Evolutionary conservation across 345 rosid genomes (phyloP).

Genomic region (Citrus sp.): DNA sequence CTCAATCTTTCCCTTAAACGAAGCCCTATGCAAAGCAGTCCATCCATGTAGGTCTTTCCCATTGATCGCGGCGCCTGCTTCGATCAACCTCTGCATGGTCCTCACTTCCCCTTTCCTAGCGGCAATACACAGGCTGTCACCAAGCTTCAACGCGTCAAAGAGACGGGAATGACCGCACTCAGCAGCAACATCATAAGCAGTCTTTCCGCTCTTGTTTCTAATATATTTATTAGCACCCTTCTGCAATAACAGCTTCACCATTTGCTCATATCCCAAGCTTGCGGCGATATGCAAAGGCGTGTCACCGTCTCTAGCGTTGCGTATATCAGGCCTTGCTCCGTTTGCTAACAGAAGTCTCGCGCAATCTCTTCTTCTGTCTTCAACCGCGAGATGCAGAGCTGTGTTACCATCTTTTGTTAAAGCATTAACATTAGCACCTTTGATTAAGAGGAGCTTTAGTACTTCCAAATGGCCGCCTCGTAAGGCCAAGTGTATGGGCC

Average conservation of each 20-base stretch:
- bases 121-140: constrained; percentile 45
- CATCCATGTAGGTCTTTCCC: constrained; percentile 61
- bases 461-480: constrained; percentile 44
- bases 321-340: constrained; percentile 35
- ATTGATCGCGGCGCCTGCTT: constrained; percentile 48
- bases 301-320: constrained; percentile 36
- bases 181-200: constrained; percentile 48
- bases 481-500: constrained; percentile 53
- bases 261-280: constrained; percentile 43
- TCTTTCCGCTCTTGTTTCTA: constrained; percentile 41
- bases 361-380: constrained; percentile 43
- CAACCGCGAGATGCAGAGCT: constrained; percentile 51
- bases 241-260: constrained; percentile 45
- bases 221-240: constrained; percentile 52
- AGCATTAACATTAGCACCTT: constrained; percentile 42
- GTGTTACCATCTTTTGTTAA: constrained; percentile 48
- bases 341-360: constrained; percentile 39
- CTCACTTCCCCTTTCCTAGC: constrained; percentile 54
- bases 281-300: constrained; percentile 55
- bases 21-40: constrained; percentile 63
- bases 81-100: constrained; percentile 31
- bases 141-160: constrained; percentile 46
- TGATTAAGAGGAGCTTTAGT: constrained; percentile 46
- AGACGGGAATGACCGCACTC: constrained; percentile 47
- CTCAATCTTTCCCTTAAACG: constrained; percentile 50